Base-by-base conservation (phyloP, 768 basidiomycete genomes). In the Lentinus tigrinus region DNA sequence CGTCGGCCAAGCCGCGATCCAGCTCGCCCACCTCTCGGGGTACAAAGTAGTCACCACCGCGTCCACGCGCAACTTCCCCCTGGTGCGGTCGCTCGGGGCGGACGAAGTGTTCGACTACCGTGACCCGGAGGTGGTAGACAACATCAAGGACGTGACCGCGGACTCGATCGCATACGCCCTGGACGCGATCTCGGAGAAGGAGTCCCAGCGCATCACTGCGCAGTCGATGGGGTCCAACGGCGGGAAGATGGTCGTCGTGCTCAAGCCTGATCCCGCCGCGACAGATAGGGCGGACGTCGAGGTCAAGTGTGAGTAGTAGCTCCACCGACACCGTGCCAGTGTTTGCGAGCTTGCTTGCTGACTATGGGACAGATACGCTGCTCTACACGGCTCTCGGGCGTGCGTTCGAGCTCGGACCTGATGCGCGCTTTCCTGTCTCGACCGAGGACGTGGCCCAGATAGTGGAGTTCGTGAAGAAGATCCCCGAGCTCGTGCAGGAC, bases 1-100 rank as follows among this genome's bases (percentile, higher is more conserved):
- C 27, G 71, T 73, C n/a, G 75, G 76, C 0, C 65, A 67, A 24
- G 72, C 63, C 56, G 76, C 76, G 0, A 68, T 81, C 17, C 75
- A 78, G 60, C 71, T 81, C 16, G 75, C 77, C 2, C 73, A 74
- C 36, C 65, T 76, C 2, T 63, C 75, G 0, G 81, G 81, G 13
- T 72, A 79, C 56, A 72, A 72, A 21, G 76, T 81, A 43, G 70
- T 78, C 19, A 72, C 80, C 7, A 78, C 78, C 19, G 74, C 78
- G 3, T 80, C 79, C 0, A 68, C 73, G 16, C 61, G 65, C 34
- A 77, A 79, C 59, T 68, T 71, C 42, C 70, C 67, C 0, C 65
- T 75, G 17, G 61, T 81, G 19, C 72, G 71, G 42, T 58, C 66
- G 1, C 65, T 78, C 8, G 81, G 82, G 4, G 82, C 81, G 1